Evolutionary conservation across 2,329 filamentous ascomycete species (phyloP).

Genomic region (Aphanocladium album): DNA sequence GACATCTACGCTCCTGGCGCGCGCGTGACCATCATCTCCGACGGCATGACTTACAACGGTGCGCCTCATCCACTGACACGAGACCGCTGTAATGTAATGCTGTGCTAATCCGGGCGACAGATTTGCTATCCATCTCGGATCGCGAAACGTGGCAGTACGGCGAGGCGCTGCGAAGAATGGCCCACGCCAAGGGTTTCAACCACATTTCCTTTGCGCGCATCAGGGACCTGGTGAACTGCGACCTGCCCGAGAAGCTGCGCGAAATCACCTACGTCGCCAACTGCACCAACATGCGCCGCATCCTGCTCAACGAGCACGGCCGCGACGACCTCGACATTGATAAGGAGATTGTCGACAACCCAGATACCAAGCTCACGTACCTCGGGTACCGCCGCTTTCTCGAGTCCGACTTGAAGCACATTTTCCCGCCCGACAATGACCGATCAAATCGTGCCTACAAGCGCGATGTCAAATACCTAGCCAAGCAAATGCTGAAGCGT

Average conservation of each 20-base stretch:
- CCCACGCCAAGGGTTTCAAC: constrained; percentile 30
- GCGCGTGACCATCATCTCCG: constrained; percentile 41
- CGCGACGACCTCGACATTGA: constrained; percentile 23
- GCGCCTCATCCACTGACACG: constrained; percentile 10
- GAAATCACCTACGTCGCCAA: constrained; percentile 36
- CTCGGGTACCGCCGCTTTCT: constrained; percentile 26
- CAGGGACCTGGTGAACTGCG: constrained; percentile 38
- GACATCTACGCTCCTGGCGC: constrained; percentile 26
- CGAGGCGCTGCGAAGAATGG: constrained; percentile 36
- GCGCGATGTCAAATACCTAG: constrained; percentile 23
- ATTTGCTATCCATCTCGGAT: constrained; percentile 43
- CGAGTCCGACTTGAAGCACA: constrained; percentile 25
- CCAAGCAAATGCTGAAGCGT: constrained; percentile 28
- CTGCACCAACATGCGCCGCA: constrained; percentile 25
- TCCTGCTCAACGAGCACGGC: constrained; percentile 22
- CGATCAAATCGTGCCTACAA: constrained; percentile 21
- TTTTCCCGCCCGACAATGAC: constrained; percentile 20
- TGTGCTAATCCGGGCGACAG: constrained; percentile 23
- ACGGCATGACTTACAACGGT: constrained; percentile 52
- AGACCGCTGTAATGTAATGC: no score
- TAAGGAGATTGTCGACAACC: constrained; percentile 23
- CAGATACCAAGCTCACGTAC: constrained; percentile 26
- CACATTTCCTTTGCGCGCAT: constrained; percentile 43
- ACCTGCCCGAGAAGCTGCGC: constrained; percentile 32
- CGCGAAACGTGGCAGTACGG: constrained; percentile 45